Conservation (phyloP, 345 rosid species). For the Pistacia integerrima region DNA sequence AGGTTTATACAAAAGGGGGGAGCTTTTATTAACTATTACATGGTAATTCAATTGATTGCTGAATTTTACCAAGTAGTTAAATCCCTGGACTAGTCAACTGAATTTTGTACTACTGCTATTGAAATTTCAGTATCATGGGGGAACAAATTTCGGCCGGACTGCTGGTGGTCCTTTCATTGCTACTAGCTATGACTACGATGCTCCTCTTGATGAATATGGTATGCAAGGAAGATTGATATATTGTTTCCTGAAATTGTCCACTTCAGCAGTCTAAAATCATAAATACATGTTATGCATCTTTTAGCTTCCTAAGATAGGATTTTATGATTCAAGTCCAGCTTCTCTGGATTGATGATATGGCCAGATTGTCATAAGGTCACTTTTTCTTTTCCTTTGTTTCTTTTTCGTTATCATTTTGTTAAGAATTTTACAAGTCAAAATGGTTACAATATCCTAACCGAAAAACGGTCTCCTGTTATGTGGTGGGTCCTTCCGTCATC, state of each 20-base stretch:
- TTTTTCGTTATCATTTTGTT: no score
- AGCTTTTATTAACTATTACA: slow-evolving; percentile 87
- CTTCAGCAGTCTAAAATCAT: neutral
- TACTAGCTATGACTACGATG: slow-evolving; percentile 96
- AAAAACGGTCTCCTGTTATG: slow-evolving; percentile 12
- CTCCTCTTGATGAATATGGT: slow-evolving; percentile 98
- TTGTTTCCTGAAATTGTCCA: neutral
- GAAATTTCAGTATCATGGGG: slow-evolving; percentile 87
- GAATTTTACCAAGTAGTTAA: slow-evolving; percentile 15
- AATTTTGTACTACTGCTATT: slow-evolving; percentile 22
- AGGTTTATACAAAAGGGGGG: slow-evolving; percentile 98
- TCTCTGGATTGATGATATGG: neutral
- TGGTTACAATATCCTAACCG: slow-evolving; percentile 10
- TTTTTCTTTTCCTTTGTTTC: no score
- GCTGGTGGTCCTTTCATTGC: slow-evolving; percentile 99
- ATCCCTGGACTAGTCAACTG: slow-evolving; percentile 14
- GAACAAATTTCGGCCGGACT: slow-evolving; percentile 98
- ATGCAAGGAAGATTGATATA: slow-evolving; percentile 20
- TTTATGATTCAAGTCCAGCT: neutral
- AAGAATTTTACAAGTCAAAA: slow-evolving; percentile 5
- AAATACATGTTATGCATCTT: neutral
- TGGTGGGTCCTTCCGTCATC: slow-evolving; percentile 21
- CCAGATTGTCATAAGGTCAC: neutral
- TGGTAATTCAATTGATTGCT: slow-evolving; percentile 51
- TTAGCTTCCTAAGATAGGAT: neutral